Evolutionary conservation across 305 asterid genomes (phyloP), one percentile per base, ranked within the genome.

Genomic region (Fraxinus sp.): DNA sequence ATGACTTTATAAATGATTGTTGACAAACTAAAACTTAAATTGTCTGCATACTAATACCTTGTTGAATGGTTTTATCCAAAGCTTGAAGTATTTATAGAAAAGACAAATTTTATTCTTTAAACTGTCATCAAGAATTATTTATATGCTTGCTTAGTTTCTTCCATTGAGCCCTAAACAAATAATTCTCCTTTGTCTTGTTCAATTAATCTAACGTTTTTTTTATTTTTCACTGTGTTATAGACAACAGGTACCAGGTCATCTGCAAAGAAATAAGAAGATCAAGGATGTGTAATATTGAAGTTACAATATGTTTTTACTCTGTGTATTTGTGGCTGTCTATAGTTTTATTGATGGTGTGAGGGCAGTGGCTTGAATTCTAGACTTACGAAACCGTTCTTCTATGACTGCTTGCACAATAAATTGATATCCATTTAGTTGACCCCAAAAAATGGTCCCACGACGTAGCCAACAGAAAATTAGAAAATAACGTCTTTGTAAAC

Each of bases 191-290:
- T 24, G 2, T 43, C 41, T 26, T 68, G 49, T 62, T 66, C 62
- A 37, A 16, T 5, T 16, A 64, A 74, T 5, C 7, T 77, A 1
- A 82, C 0, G 1, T 4, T 4, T 3, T 55, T 55, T 55, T 24
- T 7, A 36, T 36, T 77, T 66, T 78, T 32, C 14, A 2, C 81
- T 71, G 84, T 59, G 59, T 36, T 77, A 1, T 46, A 87, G 88
- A 79, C 37, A 85, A 75, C 87, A 14, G 84, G 74, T 20, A 70
- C 81, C 77, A 87, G 84, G 81, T 71, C 86, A 20, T 80, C 28
- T 71, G 83, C 59, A 10, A 87, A 87, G 52, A 87, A 87, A 73
- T 85, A 88, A 87, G 81, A 49, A 81, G 78, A 20, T 7, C 46
- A 1, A 9, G 13, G 13, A 39, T 39, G 46, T 39, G 46, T 39